phyloP scores from a whole-genome alignment of 129 eudicot species.

The Lactuca saligna region DNA sequence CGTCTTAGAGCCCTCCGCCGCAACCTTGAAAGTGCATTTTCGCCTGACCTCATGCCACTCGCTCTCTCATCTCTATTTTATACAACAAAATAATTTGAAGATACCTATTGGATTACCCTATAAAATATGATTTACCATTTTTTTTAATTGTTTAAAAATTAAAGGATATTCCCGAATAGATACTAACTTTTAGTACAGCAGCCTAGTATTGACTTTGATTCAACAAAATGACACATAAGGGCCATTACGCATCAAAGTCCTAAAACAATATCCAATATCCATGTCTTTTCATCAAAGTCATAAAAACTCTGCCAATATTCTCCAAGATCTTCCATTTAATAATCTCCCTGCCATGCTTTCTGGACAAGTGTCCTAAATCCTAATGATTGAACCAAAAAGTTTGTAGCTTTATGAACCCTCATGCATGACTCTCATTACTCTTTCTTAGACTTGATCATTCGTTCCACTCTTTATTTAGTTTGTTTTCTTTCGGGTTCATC shows the following conservation, averaged over 20 bases:
- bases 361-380: constrained; percentile 31
- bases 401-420: constrained; percentile 27
- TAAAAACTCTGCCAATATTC: neutral
- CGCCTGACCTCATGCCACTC: too few species aligned
- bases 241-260: constrained; percentile 13
- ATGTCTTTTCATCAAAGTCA: neutral
- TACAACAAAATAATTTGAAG: too few species aligned
- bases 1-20: too few species aligned
- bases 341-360: constrained; percentile 12
- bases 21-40: too few species aligned
- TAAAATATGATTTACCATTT: neutral
- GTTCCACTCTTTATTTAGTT: constrained; percentile 5
- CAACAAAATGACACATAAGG: neutral
- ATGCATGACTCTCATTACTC: constrained; percentile 23
- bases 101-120: too few species aligned
- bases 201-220: constrained; percentile 12
- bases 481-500: constrained; percentile 14
- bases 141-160: neutral
- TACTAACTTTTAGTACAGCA: neutral
- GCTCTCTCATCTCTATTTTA: too few species aligned
- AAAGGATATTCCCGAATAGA: neutral
- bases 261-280: neutral
- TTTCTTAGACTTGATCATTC: constrained; percentile 16
- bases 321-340: constrained; percentile 1
- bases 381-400: constrained; percentile 23